phyloP scores from a whole-genome alignment of 495 filamentous ascomycete species.

The Podospora bellae-mahoneyi region DNA sequence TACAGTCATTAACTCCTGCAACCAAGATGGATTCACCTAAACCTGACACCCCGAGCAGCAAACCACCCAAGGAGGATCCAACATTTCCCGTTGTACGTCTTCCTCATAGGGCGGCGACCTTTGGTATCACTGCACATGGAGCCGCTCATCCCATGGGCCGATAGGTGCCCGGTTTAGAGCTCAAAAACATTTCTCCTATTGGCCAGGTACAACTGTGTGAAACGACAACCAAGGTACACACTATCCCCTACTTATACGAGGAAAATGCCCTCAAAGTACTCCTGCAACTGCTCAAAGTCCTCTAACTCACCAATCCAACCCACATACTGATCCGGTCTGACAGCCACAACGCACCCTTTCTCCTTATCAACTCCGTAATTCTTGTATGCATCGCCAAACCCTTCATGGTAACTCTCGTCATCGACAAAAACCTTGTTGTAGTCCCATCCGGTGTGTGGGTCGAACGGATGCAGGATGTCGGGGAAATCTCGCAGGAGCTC shows the following conservation, averaged over 20 bases:
- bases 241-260: constrained; percentile 15
- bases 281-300: constrained; percentile 45
- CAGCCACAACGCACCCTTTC: constrained; percentile 56
- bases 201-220: background rate
- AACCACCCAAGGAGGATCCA: background rate
- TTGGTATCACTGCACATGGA: background rate
- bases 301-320: constrained; percentile 54
- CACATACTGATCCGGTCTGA: constrained; percentile 63
- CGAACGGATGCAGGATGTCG: constrained; percentile 53
- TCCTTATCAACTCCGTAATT: constrained; percentile 59
- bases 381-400: constrained; percentile 59
- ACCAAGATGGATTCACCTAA: background rate
- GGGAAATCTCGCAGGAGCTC: constrained; percentile 58
- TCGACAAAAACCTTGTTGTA: constrained; percentile 67
- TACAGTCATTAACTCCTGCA: background rate
- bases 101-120: background rate
- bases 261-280: constrained; percentile 37
- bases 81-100: background rate
- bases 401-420: constrained; percentile 56
- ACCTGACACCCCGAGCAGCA: background rate
- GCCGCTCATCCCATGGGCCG: background rate
- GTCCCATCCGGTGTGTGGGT: constrained; percentile 58
- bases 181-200: background rate
- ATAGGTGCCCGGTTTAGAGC: background rate
- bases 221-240: background rate